Base-by-base conservation (phyloP, 2,329 filamentous ascomycete species). In the Diaporthe batatas region DNA sequence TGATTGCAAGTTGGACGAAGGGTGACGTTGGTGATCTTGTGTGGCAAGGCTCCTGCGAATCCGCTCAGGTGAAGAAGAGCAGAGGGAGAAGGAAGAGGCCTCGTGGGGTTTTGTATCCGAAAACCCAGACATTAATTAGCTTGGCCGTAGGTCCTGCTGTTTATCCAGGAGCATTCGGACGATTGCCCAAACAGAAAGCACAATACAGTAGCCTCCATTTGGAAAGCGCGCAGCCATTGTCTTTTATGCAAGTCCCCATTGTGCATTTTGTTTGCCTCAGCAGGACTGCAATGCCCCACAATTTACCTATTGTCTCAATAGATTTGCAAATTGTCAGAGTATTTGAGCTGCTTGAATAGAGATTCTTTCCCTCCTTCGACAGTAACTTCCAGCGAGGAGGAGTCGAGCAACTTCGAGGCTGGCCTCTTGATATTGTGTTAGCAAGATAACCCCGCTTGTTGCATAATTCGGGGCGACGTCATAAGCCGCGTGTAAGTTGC, bases 361-460 rank as follows among this genome's bases (percentile, higher is more conserved):
- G 14, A 23, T 25, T 23, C 21, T 10, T 14, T 18, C 3, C 6
- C 6, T 14, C 6, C 2, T 11, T 14, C 10, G 21, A 67, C 32
- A 51, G 23, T 67, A 25, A 32, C 29, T n/a, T 44, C 42, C 12
- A 16, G 39, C 6, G 39, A 42, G 39, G 21, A 42, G 6, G 42
- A 39, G 42, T 10, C 39, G 54, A 47, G n/a, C 25, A 39, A n/a
- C 23, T 44, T 21, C 21, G 6, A 21, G 49, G 49, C 18, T 57
- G 23, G 23, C 32, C 39, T 29, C 18, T 29, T 64, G 71, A 70
- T 59, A 68, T 67, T 34, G 16, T 55, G 21, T 23, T 74, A 58
- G 39, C n/a, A 14, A 6, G 6, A 71, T 74, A 74, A 73, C 53
- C 68, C 67, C 67, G 8, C 34, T 73, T 25, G 12, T 23, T 64